Conservation (phyloP, 495 filamentous ascomycete species). For the Annulohypoxylon maeteangense region DNA sequence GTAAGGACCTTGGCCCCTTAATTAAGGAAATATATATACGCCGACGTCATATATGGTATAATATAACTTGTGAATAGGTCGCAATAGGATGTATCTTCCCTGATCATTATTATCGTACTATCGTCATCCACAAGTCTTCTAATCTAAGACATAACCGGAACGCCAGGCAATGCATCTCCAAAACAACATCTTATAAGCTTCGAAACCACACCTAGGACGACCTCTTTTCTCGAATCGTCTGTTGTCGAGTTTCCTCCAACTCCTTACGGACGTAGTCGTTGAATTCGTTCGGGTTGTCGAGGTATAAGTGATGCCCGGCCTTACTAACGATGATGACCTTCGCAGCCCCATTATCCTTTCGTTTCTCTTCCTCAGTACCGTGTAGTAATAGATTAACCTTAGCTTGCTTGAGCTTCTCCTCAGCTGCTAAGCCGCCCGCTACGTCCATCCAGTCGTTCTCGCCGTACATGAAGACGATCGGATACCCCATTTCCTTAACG, state of each 20-base stretch:
- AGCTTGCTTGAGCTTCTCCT: slow-evolving; percentile 80
- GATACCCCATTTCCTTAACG: slow-evolving; percentile 75
- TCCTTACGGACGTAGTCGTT: slow-evolving; percentile 79
- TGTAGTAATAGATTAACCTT: slow-evolving; percentile 65
- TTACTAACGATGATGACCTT: slow-evolving; percentile 85
- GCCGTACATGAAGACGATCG: slow-evolving; percentile 93
- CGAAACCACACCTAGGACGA: neutral
- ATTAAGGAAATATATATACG: slow-evolving; percentile 1
- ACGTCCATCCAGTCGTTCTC: slow-evolving; percentile 99
- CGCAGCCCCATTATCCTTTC: slow-evolving; percentile 77
- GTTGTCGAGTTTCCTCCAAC: slow-evolving; percentile 72
- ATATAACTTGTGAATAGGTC: slow-evolving; percentile 5
- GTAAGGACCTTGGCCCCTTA: neutral
- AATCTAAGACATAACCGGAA: slow-evolving; percentile 26
- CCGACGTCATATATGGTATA: neutral
- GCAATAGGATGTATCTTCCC: neutral
- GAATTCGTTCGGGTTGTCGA: slow-evolving; percentile 91
- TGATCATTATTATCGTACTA: slow-evolving; percentile 16
- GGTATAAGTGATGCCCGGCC: slow-evolving; percentile 92
- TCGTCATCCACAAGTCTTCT: slow-evolving; percentile 9
- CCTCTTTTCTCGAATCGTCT: slow-evolving; percentile 30
- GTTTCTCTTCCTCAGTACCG: slow-evolving; percentile 74
- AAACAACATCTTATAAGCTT: slow-evolving; percentile 1
- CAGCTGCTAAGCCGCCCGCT: slow-evolving; percentile 81
- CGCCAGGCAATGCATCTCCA: slow-evolving; percentile 36